Evolutionary conservation across 2,329 filamentous ascomycete genomes (phyloP), one percentile per base, ranked within the genome.

Genomic region (Myriosclerotinia curreyana): DNA sequence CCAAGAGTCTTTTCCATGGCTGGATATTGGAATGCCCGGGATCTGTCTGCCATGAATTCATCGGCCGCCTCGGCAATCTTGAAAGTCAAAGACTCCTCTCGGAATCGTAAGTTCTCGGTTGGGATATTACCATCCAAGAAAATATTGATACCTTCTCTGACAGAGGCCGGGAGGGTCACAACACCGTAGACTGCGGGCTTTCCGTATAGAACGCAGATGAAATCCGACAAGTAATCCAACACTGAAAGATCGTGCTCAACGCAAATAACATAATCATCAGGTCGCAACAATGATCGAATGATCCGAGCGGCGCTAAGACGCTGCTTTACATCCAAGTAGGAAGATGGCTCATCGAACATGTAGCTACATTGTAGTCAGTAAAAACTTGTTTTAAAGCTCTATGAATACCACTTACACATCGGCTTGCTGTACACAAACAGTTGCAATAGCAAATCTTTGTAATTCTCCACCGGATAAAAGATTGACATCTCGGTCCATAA

Each of bases 301-400:
- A 96, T 91, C 72, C 89, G 86, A 72, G 92, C 94, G 68, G 96
- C 95, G 71, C 89, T 90, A 71, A 99, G 82, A 88, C 95, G 91
- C 80, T 99, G 95, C 85, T 98, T 98, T 76, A 99, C 95, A 89
- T 99, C 96, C 65, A 99, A 86, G 79, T 97, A 99, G 46, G 95
- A 99, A 49, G 94, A 98, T 22, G 96, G 96, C 81, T 99, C 95
- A 78, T 99, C 95, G 74, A 99, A 99, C 95, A 99, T 98, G 83
- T 99, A 99, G 14, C 80, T 85, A 70, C 2, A 61, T 58, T 55
- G 38, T 34, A 34, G 53, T 50, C 40, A 55, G 64, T 66, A 55
- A 42, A 20, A n/a, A 17, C 11, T 42, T 42, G 3, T 36, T 3
- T 31, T 4, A 48, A 46, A n/a, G 28, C 22, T 42, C 8, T 52